phyloP scores from a whole-genome alignment of 495 filamentous ascomycete species.

The Xylaria nigripes region DNA sequence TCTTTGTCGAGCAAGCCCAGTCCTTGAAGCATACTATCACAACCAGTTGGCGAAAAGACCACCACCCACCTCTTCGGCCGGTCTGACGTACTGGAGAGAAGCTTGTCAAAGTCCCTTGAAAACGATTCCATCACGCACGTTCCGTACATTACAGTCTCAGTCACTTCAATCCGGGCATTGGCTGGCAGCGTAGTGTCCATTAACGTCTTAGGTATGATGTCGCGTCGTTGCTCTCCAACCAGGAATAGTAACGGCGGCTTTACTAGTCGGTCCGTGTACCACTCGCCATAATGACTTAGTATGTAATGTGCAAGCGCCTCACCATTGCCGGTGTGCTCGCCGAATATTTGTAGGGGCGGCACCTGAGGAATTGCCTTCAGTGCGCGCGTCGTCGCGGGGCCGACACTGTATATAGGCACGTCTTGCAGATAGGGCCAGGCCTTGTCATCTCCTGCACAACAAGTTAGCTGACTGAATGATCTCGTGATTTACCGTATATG shows the following conservation, averaged over 20 bases:
- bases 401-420: slow-evolving; percentile 77
- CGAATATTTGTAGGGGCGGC: slow-evolving; percentile 51
- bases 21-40: slow-evolving; percentile 66
- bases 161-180: slow-evolving; percentile 48
- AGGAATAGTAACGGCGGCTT: slow-evolving; percentile 72
- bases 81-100: slow-evolving; percentile 35
- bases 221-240: slow-evolving; percentile 76
- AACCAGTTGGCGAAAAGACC: slow-evolving; percentile 88
- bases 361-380: slow-evolving; percentile 49
- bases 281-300: slow-evolving; percentile 55
- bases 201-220: slow-evolving; percentile 77
- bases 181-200: slow-evolving; percentile 41
- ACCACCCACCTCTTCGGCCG: slow-evolving; percentile 63
- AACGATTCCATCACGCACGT: slow-evolving; percentile 74
- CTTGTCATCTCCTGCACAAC: slow-evolving; percentile 17
- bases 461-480: slow-evolving; percentile 7
- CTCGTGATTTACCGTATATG: background rate
- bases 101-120: slow-evolving; percentile 48
- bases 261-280: slow-evolving; percentile 28
- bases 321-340: slow-evolving; percentile 73
- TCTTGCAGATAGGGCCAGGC: slow-evolving; percentile 41
- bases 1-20: slow-evolving; percentile 45
- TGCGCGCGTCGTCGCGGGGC: slow-evolving; percentile 77
- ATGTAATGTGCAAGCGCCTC: slow-evolving; percentile 71
- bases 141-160: slow-evolving; percentile 78